These are phyloP conservation scores for Vitis hybrid DNA, from an alignment of 177 flowering plant species.

Conservation along the genomic window DNA sequence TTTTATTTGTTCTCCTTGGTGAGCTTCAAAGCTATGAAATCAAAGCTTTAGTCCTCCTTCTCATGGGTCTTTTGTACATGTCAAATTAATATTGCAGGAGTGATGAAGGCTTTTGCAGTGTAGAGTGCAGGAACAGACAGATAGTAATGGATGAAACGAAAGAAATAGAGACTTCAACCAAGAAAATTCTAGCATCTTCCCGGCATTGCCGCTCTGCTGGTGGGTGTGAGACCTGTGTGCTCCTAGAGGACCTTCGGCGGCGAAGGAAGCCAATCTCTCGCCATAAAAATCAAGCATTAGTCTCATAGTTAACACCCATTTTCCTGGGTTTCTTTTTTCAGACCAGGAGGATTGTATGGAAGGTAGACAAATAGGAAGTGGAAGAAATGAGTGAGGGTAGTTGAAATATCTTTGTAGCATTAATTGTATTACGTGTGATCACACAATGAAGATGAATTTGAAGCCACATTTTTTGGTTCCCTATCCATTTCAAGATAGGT, in stretches of 20 bases:
- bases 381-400: too few species aligned
- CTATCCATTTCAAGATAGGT: too few species aligned
- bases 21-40: too few species aligned
- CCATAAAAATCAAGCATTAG: slow-evolving; percentile 5
- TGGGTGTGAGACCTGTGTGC: slow-evolving; percentile 13
- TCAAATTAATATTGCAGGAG: slow-evolving; percentile 42
- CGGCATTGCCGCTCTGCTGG: slow-evolving; percentile 10
- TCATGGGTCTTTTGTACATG: background rate
- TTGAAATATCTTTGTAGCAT: too few species aligned
- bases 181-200: slow-evolving; percentile 18
- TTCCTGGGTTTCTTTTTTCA: background rate
- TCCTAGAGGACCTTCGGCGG: slow-evolving; percentile 18
- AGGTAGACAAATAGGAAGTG: too few species aligned
- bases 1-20: background rate
- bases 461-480: too few species aligned
- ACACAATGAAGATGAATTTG: too few species aligned
- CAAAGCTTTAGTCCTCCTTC: background rate
- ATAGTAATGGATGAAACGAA: slow-evolving; percentile 51
- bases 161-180: slow-evolving; percentile 42
- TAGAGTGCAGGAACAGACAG: slow-evolving; percentile 58
- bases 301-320: background rate
- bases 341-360: background rate
- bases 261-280: slow-evolving; percentile 1
- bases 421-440: too few species aligned
- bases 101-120: slow-evolving; percentile 70